Base-by-base conservation (phyloP, 176 grass and related monocot genomes). In the Triticum monococcum region DNA sequence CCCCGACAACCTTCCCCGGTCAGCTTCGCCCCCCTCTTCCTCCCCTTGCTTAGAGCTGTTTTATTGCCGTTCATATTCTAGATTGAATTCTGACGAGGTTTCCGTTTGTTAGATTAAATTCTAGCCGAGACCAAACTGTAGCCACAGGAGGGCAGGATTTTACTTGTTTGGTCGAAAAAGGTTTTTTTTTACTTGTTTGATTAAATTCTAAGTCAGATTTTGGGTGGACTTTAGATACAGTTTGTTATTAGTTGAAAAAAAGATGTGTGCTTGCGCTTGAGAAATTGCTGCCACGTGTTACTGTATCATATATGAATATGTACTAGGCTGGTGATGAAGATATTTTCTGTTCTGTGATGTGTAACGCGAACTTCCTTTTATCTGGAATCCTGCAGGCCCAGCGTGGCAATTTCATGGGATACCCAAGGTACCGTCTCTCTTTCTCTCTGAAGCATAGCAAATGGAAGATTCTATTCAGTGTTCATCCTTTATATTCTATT, bases 331-430 rank as follows among this genome's bases (percentile, higher is more conserved):
- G 52, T 7, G 2, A 82, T 25, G 4, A 13, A 46, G 33, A 73
- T 69, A 71, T 54, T 79, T 86, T n/a, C 3, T 7, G 17, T 10
- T 75, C 48, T 75, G 37, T 84, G 57, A 26, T 83, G 20, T 75
- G 59, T 77, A 12, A 64, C 45, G 4, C 66, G 16, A 61, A 36
- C 24, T 68, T 76, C 52, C 18, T 83, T 78, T 71, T 45, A 8
- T 75, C 31, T 83, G 24, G 33, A 35, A 67, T 79, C 60, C 59
- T 91, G 85, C 85, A 91, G 89, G 76, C 46, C 57, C 26, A 2
- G 45, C 36, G n/a, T 68, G 32, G 80, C 16, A 48, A 68, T 75
- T 37, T 80, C 89, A 48, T 75, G 75, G 85, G 89, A 87, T 62
- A 79, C 85, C 22, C 3, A 68, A 91, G 89, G 89, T 91, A 80